phyloP scores from a whole-genome alignment of 331 rosid species.

The Saraca asoca region DNA sequence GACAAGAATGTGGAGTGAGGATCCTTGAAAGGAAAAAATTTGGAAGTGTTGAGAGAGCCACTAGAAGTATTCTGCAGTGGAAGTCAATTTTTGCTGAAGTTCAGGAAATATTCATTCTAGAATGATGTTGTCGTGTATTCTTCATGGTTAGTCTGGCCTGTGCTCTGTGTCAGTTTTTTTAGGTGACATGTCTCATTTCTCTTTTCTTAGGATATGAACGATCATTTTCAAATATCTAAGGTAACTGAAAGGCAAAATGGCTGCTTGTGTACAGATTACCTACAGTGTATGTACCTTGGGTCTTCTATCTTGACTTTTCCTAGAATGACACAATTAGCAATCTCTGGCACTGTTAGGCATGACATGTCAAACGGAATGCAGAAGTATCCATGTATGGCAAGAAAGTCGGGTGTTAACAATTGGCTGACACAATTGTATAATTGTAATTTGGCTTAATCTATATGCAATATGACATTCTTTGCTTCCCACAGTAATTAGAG shows the following conservation, averaged over 20 bases:
- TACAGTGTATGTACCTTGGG: not conserved
- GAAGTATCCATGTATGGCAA: not conserved
- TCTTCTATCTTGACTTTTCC: constrained; percentile 21
- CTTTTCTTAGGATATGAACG: constrained; percentile 16
- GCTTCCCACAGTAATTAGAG: constrained; percentile 1
- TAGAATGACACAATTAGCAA: constrained; percentile 17
- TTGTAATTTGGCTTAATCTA: constrained; percentile 23
- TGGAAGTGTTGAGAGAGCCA: constrained; percentile 3
- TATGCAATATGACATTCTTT: constrained; percentile 27
- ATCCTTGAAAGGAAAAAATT: not conserved
- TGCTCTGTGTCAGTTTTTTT: constrained; percentile 20
- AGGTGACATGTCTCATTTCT: constrained; percentile 10
- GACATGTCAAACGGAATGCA: constrained; percentile 28
- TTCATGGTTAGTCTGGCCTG: constrained; percentile 17
- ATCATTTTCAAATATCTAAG: constrained; percentile 11
- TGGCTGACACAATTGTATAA: constrained; percentile 6
- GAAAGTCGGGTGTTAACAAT: not conserved
- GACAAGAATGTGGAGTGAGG: constrained; percentile 18
- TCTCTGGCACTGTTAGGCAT: constrained; percentile 15
- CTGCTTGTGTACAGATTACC: constrained; percentile 12
- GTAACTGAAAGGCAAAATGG: constrained; percentile 5
- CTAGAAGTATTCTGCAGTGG: constrained; percentile 2
- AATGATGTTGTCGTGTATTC: constrained; percentile 17
- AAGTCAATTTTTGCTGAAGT: not conserved
- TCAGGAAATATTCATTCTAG: constrained; percentile 8